These are phyloP conservation scores for Sphagnum contortum DNA, from an alignment of 225 moss, liverwort and hornwort species.

Conservation along the genomic window DNA sequence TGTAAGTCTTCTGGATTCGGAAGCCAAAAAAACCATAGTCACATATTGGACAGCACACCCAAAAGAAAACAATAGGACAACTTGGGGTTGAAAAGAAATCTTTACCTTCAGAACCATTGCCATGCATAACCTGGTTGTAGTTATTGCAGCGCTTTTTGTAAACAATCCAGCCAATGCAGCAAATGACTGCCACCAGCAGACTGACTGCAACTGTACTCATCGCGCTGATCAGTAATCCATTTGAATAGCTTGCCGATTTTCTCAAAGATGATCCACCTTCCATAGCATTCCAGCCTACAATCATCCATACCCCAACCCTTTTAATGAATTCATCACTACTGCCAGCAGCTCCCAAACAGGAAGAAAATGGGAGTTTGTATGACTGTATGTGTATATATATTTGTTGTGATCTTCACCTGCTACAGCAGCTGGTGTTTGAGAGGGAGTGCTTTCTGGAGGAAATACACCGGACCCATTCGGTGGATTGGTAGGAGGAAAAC, in stretches of 20 bases:
- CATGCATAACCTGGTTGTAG: constrained; percentile 25
- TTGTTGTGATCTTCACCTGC: no score
- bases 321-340: neutral
- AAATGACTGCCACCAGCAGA: constrained; percentile 54
- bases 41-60: no score
- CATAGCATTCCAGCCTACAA: constrained; percentile 23
- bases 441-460: constrained; percentile 19
- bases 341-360: constrained; percentile 22
- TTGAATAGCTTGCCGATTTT: constrained; percentile 22
- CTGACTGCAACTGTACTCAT: constrained; percentile 53
- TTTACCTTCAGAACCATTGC: constrained; percentile 25
- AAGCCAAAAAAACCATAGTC: no score
- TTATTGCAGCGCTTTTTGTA: constrained; percentile 55
- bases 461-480: neutral
- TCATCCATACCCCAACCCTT: neutral
- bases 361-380: neutral
- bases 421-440: constrained; percentile 15
- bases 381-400: no score
- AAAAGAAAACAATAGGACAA: no score
- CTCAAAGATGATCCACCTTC: neutral
- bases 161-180: constrained; percentile 45
- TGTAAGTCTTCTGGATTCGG: no score
- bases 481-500: no score
- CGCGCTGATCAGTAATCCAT: constrained; percentile 56
- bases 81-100: no score